Base-by-base conservation (phyloP, 129 eudicot genomes). In the Arctium lappa region DNA sequence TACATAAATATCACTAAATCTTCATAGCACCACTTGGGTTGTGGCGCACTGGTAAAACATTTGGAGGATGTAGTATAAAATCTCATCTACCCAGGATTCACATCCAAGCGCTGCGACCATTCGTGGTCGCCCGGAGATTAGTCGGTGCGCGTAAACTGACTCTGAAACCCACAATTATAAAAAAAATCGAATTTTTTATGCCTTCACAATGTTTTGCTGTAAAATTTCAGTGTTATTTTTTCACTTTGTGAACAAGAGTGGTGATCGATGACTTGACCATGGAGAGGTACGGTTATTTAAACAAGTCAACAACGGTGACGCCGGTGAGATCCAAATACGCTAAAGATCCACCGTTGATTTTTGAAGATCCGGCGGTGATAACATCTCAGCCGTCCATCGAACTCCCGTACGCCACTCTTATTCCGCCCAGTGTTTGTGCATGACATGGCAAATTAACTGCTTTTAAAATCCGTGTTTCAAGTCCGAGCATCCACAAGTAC, bases 401-500 rank as follows among this genome's bases (percentile, higher is more conserved):
- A 36, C 78, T 81, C 82, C 74, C 6, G 7, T 76, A 16, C 74
- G 38, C 81, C 75, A 79, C 75, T 38, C 78, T 53, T 53, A 72
- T 72, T 56, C 84, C 72, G 84, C 84, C 84, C 79, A 37, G 76
- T 81, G 75, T 3, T 8, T 44, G 68, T 60, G 9, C 10, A 8
- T 44, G 46, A 46, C 83, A 46, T 81, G 36, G 12, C 75, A 69
- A 22, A 77, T 83, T 72, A 84, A 84, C 77, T 84, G 71, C 76
- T 79, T 73, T 79, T 84, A 73, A 79, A 84, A 62, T 46, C 84
- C 84, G 76, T 44, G 36, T 84, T 79, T 79, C 84, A 84, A 84
- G 84, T 84, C 87, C 87, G 87, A 84, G 37, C 69, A 80, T 42
- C 29, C 83, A 33, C 70, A 50, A 50, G 62, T 12, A 16, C 62